Base-by-base conservation (phyloP, 2,329 filamentous ascomycete genomes). In the Fusarium beomiforme region DNA sequence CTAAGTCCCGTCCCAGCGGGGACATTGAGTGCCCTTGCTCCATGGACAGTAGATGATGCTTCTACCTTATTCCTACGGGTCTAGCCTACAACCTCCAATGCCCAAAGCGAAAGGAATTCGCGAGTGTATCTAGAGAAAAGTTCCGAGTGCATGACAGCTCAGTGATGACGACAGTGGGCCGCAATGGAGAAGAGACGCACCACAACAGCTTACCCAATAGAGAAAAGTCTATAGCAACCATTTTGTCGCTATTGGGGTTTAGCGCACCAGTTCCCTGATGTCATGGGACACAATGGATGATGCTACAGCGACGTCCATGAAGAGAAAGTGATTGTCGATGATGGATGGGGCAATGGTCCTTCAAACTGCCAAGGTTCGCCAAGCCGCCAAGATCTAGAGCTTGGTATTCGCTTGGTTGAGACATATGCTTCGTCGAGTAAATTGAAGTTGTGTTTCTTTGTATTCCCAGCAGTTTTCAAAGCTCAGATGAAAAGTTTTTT, bases 111-210 rank as follows among this genome's bases (percentile, higher is more conserved):
- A 14, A 34, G 37, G 44, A 34, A 49, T 49, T 23, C 34, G 24
- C 39, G 42, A 67, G 41, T 42, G 47, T 33, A 42, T 31, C 34
- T 59, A 11, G 39, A 39, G 23, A 59, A 71, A 69, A 49, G 26
- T 43, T 31, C 68, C 59, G 57, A 64, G 44, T 19, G 34, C 39
- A 67, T 43, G 29, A 42, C 58, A 59, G 24, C 62, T 58, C 43
- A 42, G 53, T 31, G 41, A 72, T 71, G 69, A 71, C 69, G 69
- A 71, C 69, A 72, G 29, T 53, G 33, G 63, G 31, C 42, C n/a
- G 43, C 44, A 37, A 69, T 60, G 47, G 23, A 43, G 41, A 65
- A 43, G 37, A 51, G 33, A 56, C 64, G 47, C 36, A 67, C 50
- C 42, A 57, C 37, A 60, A 69, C 49, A 60, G 60, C 43, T 65